Evolutionary conservation across 345 rosid genomes (phyloP).

Genomic region (Gossypium sturtianum): DNA sequence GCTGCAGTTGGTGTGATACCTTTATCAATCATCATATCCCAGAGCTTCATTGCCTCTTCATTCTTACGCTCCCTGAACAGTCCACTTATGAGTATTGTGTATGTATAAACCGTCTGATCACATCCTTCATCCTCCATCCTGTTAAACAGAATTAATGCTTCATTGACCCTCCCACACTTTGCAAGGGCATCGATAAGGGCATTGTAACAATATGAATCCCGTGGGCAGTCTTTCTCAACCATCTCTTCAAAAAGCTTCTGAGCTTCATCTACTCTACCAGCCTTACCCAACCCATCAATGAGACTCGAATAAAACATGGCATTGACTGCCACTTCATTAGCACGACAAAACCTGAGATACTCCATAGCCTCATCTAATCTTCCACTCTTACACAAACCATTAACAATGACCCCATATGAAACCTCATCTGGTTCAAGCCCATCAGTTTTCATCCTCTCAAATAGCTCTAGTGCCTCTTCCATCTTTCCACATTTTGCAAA

Average conservation of each 20-base stretch:
- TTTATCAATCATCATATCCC: conserved; percentile 83
- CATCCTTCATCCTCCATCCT: conserved; percentile 77
- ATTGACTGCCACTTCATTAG: conserved; percentile 51
- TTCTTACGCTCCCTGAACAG: conserved; percentile 60
- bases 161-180: conserved; percentile 55
- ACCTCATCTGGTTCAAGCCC: conserved; percentile 71
- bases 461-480: conserved; percentile 62
- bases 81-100: conserved; percentile 59
- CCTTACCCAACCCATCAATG: conserved; percentile 86
- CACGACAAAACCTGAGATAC: conserved; percentile 39
- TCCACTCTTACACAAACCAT: conserved; percentile 71
- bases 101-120: conserved; percentile 69
- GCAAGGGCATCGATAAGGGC: conserved; percentile 67
- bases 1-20: conserved; percentile 84
- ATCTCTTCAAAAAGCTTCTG: conserved; percentile 70
- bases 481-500: conserved; percentile 63
- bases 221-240: conserved; percentile 52
- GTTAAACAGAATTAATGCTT: conserved; percentile 50
- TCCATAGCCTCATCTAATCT: conserved; percentile 68
- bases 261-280: conserved; percentile 71
- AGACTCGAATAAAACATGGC: conserved; percentile 67
- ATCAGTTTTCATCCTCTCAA: conserved; percentile 68
- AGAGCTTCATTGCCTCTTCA: conserved; percentile 73
- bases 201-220: conserved; percentile 81
- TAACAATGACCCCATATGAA: conserved; percentile 60